A percentile compares a stretch with the other conserved stretches of the same genome.
Evolutionary conservation across 768 basidiomycete genomes (phyloP).

Genomic region (Candolleomyces eurysporus): DNA sequence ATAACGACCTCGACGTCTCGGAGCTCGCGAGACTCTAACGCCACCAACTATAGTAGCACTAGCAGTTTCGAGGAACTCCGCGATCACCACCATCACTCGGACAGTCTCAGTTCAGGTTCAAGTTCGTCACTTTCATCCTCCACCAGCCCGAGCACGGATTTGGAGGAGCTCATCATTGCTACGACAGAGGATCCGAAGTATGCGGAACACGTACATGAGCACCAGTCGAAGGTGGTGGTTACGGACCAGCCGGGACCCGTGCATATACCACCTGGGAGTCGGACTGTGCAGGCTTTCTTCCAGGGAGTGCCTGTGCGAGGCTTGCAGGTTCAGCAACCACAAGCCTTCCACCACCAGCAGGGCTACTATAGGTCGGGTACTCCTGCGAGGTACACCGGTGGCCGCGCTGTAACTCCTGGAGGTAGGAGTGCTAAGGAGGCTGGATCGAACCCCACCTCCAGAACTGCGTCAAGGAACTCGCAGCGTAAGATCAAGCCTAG

Average conservation of each 20-base stretch:
- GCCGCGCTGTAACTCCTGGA: neutral
- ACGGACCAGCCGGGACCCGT: conserved; percentile 4
- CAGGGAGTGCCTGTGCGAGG: neutral
- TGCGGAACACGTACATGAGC: conserved; percentile 35
- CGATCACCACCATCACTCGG: neutral
- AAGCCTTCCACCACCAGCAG: neutral
- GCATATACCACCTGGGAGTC: conserved; percentile 2
- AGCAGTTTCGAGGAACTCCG: neutral
- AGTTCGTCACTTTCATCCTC: conserved; percentile 11
- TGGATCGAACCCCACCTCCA: conserved; percentile 8
- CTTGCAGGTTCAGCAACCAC: neutral
- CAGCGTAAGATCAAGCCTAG: conserved; percentile 29
- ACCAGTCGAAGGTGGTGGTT: conserved; percentile 35
- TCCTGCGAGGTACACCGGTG: neutral
- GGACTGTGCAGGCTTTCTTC: neutral
- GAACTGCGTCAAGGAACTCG: conserved; percentile 22
- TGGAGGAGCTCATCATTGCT: conserved; percentile 25
- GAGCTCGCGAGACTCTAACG: neutral
- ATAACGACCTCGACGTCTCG: neutral
- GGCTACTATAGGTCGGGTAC: conserved; percentile 5
- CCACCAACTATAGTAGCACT: neutral
- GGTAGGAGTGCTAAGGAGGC: neutral
- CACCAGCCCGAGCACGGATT: conserved; percentile 9
- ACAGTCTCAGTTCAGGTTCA: conserved; percentile 5
- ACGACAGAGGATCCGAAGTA: conserved; percentile 40